These are phyloP conservation scores for Phalaenopsis hybrid DNA, from an alignment of 116 monocot genomes.

Conservation along the genomic window DNA sequence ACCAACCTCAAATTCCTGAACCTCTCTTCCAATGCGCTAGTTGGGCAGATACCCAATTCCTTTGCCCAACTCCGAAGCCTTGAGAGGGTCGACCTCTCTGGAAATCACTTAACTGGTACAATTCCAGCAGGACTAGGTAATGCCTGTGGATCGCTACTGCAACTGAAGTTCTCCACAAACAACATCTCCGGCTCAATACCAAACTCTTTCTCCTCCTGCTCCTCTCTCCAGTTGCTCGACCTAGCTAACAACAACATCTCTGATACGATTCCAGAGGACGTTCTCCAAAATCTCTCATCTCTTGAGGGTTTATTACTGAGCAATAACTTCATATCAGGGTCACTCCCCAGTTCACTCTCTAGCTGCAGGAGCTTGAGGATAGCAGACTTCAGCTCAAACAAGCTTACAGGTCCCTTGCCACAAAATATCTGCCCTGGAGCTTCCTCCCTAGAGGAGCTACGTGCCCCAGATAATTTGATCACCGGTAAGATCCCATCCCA, in stretches of 20 bases:
- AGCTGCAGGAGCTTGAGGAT: slow-evolving; percentile 39
- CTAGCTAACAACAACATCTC: slow-evolving; percentile 68
- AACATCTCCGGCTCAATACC: slow-evolving; percentile 54
- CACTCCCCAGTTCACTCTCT: slow-evolving; percentile 44
- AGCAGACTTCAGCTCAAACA: slow-evolving; percentile 68
- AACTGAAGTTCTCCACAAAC: slow-evolving; percentile 46
- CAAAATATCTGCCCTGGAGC: slow-evolving; percentile 28
- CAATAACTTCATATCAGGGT: slow-evolving; percentile 70
- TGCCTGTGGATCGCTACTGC: slow-evolving; percentile 32
- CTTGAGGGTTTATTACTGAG: slow-evolving; percentile 53
- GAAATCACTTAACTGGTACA: slow-evolving; percentile 32
- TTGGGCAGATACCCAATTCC: slow-evolving; percentile 40
- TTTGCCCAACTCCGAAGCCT: slow-evolving; percentile 35
- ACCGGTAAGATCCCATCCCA: slow-evolving; percentile 37
- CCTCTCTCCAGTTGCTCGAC: slow-evolving; percentile 48
- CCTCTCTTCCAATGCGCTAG: slow-evolving; percentile 57
- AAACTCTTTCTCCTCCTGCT: slow-evolving; percentile 48
- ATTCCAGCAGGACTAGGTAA: slow-evolving; percentile 43
- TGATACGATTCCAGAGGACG: slow-evolving; percentile 25
- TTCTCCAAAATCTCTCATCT: slow-evolving; percentile 37
- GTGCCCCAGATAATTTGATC: slow-evolving; percentile 61
- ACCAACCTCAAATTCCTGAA: slow-evolving; percentile 39
- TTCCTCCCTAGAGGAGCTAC: slow-evolving; percentile 54
- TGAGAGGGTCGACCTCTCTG: slow-evolving; percentile 59
- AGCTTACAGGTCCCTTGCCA: slow-evolving; percentile 38